Evolutionary conservation across 768 basidiomycete species (phyloP).

Genomic region (Tephrocybe sp.): DNA sequence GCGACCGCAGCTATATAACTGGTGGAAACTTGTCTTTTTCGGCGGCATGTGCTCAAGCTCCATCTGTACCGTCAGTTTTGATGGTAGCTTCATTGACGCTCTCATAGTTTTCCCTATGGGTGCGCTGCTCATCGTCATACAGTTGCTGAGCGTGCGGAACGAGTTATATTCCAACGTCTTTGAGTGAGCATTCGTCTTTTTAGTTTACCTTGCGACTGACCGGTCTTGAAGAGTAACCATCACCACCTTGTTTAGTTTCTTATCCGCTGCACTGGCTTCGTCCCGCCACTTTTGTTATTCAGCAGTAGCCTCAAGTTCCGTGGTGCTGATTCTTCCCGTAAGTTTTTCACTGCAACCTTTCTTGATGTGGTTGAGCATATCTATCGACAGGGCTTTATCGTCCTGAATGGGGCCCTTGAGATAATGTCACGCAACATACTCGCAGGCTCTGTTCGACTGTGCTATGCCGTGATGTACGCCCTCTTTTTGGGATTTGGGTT

Average conservation of each 20-base stretch:
- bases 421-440: slow-evolving; percentile 80
- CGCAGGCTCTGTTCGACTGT: slow-evolving; percentile 80
- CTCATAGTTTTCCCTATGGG: slow-evolving; percentile 76
- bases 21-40: slow-evolving; percentile 63
- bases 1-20: slow-evolving; percentile 56
- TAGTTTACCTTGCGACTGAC: not conserved
- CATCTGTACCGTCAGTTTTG: slow-evolving; percentile 74
- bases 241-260: slow-evolving; percentile 76
- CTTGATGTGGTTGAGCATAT: slow-evolving; percentile 14
- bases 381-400: slow-evolving; percentile 54
- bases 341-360: slow-evolving; percentile 19
- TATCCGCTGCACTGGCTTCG: slow-evolving; percentile 72
- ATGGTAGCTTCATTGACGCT: slow-evolving; percentile 77
- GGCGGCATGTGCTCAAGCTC: slow-evolving; percentile 78
- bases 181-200: slow-evolving; percentile 44
- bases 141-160: slow-evolving; percentile 69
- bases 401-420: slow-evolving; percentile 74
- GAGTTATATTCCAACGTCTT: slow-evolving; percentile 82
- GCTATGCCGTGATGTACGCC: slow-evolving; percentile 80
- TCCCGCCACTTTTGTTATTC: slow-evolving; percentile 78
- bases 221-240: slow-evolving; percentile 60
- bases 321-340: slow-evolving; percentile 80
- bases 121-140: slow-evolving; percentile 68
- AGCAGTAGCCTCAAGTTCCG: slow-evolving; percentile 72
- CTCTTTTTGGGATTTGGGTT: slow-evolving; percentile 80